Evolutionary conservation across 768 basidiomycete genomes (phyloP), one percentile per base, ranked within the genome.

Genomic region (Phanerochaete carnosa): DNA sequence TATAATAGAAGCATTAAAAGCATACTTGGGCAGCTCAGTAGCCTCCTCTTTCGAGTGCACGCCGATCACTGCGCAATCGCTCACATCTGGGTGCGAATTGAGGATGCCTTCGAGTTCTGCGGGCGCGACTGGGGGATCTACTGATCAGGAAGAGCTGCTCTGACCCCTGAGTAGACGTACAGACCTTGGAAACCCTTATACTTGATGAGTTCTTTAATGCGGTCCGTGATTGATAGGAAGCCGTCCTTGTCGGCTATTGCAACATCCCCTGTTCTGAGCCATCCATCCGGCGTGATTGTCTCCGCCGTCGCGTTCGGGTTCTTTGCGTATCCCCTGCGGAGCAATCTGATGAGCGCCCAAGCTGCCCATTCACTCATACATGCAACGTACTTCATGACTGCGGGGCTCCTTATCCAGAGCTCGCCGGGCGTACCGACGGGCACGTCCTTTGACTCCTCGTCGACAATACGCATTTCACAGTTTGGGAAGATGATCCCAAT

Each of bases 41-140:
- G 85, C 88, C 65, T 92, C 83, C 58, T 80, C 79, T 2, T 78
- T 78, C 63, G 79, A 81, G 8, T 87, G 78, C 1, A 95, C 75
- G 1, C 92, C 92, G 59, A 95, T 88, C 25, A 95, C 93, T 13
- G 87, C 93, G 0, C 80, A 81, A 66, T 97, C 94, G 2, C 83
- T 86, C 13, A 96, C 77, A 0, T 87, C 82, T 1, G 88, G 86
- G 66, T 94, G 89, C 5, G 83, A 82, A 16, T 93, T 73, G 0
- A 95, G 80, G 0, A 92, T 74, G 28, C 83, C 81, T 67, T 95
- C 93, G 4, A 95, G 80, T 65, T 94, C 93, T 1, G 93, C 92
- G 0, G 93, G 93, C 5, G 94, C 85, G 11, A 95, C 93, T 90
- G 69, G 65, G 37, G 49, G 11, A 7, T 9, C 46, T 28, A 23